These are phyloP conservation scores for Fusarium pseudograminearum DNA, from an alignment of 2,329 filamentous ascomycete genomes.

Conservation along the genomic window DNA sequence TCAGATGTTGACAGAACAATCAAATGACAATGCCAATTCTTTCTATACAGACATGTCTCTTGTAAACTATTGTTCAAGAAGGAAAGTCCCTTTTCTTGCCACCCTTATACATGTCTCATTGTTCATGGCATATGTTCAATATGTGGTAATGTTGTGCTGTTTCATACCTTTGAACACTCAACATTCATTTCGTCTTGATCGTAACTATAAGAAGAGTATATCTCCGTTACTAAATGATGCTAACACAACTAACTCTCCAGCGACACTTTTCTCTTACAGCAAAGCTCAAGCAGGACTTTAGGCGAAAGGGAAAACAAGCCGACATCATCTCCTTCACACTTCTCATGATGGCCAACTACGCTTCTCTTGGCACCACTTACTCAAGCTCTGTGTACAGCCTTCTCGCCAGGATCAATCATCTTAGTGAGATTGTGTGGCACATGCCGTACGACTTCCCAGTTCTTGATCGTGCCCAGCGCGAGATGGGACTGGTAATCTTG, in stretches of 20 bases:
- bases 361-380: not conserved
- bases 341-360: not conserved
- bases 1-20: not conserved
- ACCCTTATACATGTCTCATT: too few species aligned
- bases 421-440: not conserved
- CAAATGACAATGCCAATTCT: accelerated
- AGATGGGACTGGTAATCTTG: not conserved
- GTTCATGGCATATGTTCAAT: not conserved
- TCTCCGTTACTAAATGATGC: accelerated
- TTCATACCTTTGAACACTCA: too few species aligned
- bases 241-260: not conserved
- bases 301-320: not conserved
- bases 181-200: not conserved
- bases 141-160: too few species aligned
- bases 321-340: not conserved
- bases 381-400: accelerated
- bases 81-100: too few species aligned
- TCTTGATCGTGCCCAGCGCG: not conserved
- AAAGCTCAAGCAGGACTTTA: not conserved
- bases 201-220: not conserved
- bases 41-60: not conserved
- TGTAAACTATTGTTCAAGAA: not conserved
- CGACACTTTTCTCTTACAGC: not conserved
- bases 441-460: not conserved
- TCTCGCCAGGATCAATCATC: accelerated